Evolutionary conservation across 2,329 filamentous ascomycete species (phyloP).

Genomic region (Coccinonectria pachysandricola): DNA sequence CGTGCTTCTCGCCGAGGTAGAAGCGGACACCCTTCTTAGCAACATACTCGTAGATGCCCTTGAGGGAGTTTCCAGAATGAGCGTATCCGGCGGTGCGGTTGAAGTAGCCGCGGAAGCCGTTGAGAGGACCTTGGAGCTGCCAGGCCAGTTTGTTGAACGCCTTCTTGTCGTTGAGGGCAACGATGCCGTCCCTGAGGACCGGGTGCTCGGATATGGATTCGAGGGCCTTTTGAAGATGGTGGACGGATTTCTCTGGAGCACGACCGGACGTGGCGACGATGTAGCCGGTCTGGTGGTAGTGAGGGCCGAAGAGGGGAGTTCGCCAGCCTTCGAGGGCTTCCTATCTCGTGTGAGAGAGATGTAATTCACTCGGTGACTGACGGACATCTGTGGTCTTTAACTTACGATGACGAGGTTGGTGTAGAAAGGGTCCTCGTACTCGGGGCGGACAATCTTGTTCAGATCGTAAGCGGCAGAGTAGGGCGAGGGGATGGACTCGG

Average conservation of each 20-base stretch:
- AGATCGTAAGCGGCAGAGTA: slow-evolving; percentile 6
- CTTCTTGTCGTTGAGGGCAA: neutral
- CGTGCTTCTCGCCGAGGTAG: slow-evolving; percentile 3
- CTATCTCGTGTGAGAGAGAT: too few relatives aligned
- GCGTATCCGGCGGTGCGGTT: slow-evolving; percentile 3
- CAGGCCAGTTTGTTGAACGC: slow-evolving; percentile 4
- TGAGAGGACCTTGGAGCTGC: slow-evolving; percentile 2
- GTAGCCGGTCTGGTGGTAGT: slow-evolving; percentile 6
- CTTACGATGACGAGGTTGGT: slow-evolving; percentile 5
- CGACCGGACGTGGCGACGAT: slow-evolving; percentile 5
- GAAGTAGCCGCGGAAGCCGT: slow-evolving; percentile 4
- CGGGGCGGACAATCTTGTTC: slow-evolving; percentile 7
- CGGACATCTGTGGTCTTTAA: too few relatives aligned
- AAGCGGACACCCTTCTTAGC: slow-evolving; percentile 3
- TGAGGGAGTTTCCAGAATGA: slow-evolving; percentile 2
- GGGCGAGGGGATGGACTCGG: slow-evolving; percentile 4
- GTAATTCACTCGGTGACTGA: too few relatives aligned
- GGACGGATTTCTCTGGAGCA: slow-evolving; percentile 4
- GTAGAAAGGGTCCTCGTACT: slow-evolving; percentile 6
- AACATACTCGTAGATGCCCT: slow-evolving; percentile 1
- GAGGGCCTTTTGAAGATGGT: slow-evolving; percentile 2
- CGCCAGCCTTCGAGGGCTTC: slow-evolving; percentile 6
- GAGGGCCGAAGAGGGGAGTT: slow-evolving; percentile 5
- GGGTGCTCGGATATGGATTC: slow-evolving; percentile 2
- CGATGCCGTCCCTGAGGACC: slow-evolving; percentile 2